Percentiles rank a stretch among this genome's conserved stretches.
phyloP scores from a whole-genome alignment of 106 monocot genomes.

The Posidonia australis region DNA sequence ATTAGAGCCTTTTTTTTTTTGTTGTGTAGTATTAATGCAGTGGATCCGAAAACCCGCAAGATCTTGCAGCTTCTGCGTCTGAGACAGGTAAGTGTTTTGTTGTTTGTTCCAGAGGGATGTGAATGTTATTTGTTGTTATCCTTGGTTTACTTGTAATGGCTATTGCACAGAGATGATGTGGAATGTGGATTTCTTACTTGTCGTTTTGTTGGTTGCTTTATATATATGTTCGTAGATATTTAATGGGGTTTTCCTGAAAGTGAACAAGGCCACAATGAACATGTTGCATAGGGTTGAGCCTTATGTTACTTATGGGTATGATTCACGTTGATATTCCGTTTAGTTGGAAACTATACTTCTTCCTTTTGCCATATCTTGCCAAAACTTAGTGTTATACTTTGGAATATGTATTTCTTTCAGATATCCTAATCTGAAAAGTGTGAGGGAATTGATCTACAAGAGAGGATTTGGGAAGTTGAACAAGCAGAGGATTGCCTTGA shows the following conservation, averaged over 20 bases:
- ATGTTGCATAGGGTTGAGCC: slow-evolving; percentile 60
- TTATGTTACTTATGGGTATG: slow-evolving; percentile 61
- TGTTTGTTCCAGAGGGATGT: too few relatives aligned
- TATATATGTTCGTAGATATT: slow-evolving; percentile 33
- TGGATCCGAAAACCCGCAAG: slow-evolving; percentile 19
- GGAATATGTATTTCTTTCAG: too few relatives aligned
- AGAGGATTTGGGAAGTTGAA: slow-evolving; percentile 15
- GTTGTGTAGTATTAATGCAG: slow-evolving; percentile 24
- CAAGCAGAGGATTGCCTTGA: slow-evolving; percentile 25
- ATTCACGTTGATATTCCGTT: too few relatives aligned
- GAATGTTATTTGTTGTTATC: too few relatives aligned
- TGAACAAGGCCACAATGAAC: slow-evolving; percentile 56
- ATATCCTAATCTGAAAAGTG: slow-evolving; percentile 30
- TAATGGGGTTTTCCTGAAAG: slow-evolving; percentile 56
- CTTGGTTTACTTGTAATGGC: not conserved
- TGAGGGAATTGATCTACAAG: slow-evolving; percentile 30
- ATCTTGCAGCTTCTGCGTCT: slow-evolving; percentile 24
- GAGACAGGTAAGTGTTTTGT: slow-evolving; percentile 9
- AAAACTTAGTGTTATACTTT: too few relatives aligned
- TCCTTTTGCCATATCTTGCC: too few relatives aligned
- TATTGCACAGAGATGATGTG: not conserved
- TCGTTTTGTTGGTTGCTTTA: not conserved
- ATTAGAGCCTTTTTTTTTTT: not conserved
- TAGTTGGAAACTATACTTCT: too few relatives aligned
- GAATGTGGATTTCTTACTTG: not conserved